These are phyloP conservation scores for Pulveroboletus sp. DNA, from an alignment of 768 basidiomycete species.

Conservation along the genomic window DNA sequence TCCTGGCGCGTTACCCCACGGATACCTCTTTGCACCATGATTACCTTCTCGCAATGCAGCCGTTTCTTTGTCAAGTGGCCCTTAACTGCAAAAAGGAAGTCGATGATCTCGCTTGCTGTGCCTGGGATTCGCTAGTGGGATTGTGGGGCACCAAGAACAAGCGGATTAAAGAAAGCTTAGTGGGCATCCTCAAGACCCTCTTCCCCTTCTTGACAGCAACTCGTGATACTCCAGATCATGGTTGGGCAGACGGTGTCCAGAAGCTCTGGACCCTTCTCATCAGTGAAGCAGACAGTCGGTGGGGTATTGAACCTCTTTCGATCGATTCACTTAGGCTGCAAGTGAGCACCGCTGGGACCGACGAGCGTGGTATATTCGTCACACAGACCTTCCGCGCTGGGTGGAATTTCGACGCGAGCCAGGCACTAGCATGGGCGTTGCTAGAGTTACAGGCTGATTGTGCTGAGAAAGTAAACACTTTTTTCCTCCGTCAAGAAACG, in stretches of 20 bases:
- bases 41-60: conserved; percentile 65
- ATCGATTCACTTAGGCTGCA: conserved; percentile 66
- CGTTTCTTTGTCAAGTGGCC: conserved; percentile 71
- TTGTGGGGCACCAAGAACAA: conserved; percentile 83
- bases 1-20: conserved; percentile 61
- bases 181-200: conserved; percentile 68
- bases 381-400: conserved; percentile 71
- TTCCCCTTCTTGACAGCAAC: conserved; percentile 65
- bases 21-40: conserved; percentile 82
- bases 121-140: conserved; percentile 63
- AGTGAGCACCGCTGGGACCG: conserved; percentile 16
- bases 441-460: conserved; percentile 82
- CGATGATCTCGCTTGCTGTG: conserved; percentile 52
- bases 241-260: conserved; percentile 46
- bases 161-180: conserved; percentile 71
- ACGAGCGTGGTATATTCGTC: conserved; percentile 46
- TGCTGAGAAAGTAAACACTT: conserved; percentile 51
- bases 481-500: neutral
- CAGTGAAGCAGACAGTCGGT: conserved; percentile 60
- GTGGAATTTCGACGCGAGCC: conserved; percentile 62
- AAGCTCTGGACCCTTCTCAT: conserved; percentile 56
- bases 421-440: conserved; percentile 77
- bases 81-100: conserved; percentile 68
- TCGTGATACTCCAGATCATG: conserved; percentile 29
- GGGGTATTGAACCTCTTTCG: conserved; percentile 64